Conservation (phyloP, 192 early-diverging fungal genomes). For the Physocladia obscura region DNA sequence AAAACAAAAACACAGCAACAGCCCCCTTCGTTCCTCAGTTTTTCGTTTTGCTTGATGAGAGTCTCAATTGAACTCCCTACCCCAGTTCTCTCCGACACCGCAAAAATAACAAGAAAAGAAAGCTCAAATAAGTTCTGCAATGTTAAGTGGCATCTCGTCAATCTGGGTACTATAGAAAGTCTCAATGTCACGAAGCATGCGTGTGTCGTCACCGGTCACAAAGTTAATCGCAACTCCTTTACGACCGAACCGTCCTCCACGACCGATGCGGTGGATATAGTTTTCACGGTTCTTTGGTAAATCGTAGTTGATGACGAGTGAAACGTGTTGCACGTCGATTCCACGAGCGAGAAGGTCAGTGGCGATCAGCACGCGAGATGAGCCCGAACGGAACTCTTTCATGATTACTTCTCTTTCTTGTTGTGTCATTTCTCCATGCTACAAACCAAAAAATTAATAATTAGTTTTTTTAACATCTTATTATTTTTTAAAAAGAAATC, state of each 20-base stretch:
- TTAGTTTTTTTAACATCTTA: background rate
- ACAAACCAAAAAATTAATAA: background rate
- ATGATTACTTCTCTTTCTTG: conserved; percentile 93
- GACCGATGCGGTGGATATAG: conserved; percentile 99
- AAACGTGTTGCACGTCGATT: conserved; percentile 99
- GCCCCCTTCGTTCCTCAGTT: too few relatives aligned
- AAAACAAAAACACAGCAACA: too few relatives aligned
- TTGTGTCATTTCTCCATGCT: conserved; percentile 98
- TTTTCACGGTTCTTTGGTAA: conserved; percentile 95
- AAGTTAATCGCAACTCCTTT: conserved; percentile 99
- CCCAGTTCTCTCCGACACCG: too few relatives aligned
- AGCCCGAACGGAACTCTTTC: conserved; percentile 98
- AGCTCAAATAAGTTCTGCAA: conserved; percentile 71
- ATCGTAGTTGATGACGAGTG: conserved; percentile 99
- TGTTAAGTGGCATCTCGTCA: conserved; percentile 99
- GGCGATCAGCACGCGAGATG: conserved; percentile 95
- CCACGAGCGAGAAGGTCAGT: conserved; percentile 97
- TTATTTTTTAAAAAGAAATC: background rate
- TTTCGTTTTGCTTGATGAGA: too few relatives aligned
- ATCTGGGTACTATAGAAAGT: conserved; percentile 98
- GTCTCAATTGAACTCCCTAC: too few relatives aligned
- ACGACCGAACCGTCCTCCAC: conserved; percentile 99
- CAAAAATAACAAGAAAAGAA: background rate
- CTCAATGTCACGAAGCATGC: conserved; percentile 94
- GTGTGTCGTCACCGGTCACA: conserved; percentile 93